A percentile compares a stretch with the other conserved stretches of the same genome.
Conservation (phyloP, 805 yeast genomes). For the Kodamaea sagamina region DNA sequence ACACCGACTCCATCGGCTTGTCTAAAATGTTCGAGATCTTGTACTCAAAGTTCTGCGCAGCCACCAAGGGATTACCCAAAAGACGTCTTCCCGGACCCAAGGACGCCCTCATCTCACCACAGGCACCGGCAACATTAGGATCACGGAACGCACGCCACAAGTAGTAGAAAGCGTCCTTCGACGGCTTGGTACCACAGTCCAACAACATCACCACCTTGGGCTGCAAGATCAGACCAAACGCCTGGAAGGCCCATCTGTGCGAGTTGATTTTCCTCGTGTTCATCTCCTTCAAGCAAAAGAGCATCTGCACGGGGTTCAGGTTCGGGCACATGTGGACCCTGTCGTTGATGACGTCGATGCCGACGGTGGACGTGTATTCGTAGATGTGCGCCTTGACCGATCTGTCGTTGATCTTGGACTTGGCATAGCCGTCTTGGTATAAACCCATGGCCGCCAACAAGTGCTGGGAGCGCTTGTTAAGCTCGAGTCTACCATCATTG, state of each 20-base stretch:
- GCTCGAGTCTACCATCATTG: conserved; percentile 87
- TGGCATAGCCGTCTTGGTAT: conserved; percentile 95
- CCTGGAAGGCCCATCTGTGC: conserved; percentile 96
- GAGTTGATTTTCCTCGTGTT: conserved; percentile 91
- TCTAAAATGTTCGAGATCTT: conserved; percentile 93
- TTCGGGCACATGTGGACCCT: conserved; percentile 69
- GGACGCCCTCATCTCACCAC: conserved; percentile 93
- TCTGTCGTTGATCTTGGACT: conserved; percentile 80
- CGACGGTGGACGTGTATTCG: conserved; percentile 91
- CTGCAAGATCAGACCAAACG: conserved; percentile 77
- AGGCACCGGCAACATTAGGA: conserved; percentile 91
- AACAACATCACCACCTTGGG: conserved; percentile 83
- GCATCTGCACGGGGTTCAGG: conserved; percentile 77
- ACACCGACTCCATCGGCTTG: conserved; percentile 92
- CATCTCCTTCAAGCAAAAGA: conserved; percentile 87
- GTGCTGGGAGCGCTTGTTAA: conserved; percentile 76
- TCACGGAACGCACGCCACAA: conserved; percentile 85
- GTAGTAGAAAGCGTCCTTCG: conserved; percentile 78
- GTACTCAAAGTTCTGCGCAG: conserved; percentile 96
- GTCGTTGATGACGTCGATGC: conserved; percentile 68
- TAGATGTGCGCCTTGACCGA: conserved; percentile 85
- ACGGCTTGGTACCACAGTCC: conserved; percentile 95
- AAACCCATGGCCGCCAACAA: conserved; percentile 84
- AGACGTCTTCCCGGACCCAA: conserved; percentile 57
- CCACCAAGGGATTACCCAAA: conserved; percentile 82